phyloP scores from a whole-genome alignment of 75 land plant genomes.

The Chamaecyparis obtusa region DNA sequence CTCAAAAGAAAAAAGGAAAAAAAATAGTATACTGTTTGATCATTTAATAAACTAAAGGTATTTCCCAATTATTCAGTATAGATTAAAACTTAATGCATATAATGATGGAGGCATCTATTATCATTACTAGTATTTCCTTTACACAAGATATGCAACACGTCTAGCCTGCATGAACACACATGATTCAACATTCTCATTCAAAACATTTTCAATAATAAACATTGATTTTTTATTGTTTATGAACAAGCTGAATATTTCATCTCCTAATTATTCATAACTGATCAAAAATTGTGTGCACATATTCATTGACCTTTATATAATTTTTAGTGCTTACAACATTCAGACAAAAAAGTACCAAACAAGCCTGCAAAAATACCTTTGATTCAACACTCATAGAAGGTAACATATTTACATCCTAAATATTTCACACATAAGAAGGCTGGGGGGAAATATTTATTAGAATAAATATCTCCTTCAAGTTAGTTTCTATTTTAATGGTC shows the following conservation, averaged over 20 bases:
- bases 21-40: not conserved
- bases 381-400: not conserved
- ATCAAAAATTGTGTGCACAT: not conserved
- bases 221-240: too few species aligned
- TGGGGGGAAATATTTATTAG: not conserved
- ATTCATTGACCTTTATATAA: not conserved
- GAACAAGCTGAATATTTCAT: not conserved
- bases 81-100: not conserved
- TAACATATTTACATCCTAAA: not conserved
- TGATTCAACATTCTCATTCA: not conserved
- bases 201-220: too few species aligned
- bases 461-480: too few species aligned
- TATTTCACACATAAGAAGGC: not conserved
- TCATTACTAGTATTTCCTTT: not conserved
- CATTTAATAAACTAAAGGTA: too few species aligned
- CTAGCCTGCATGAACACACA: not conserved
- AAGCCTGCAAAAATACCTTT: not conserved
- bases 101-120: not conserved
- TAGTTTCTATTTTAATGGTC: too few species aligned
- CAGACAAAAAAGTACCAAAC: not conserved
- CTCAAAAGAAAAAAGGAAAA: not conserved
- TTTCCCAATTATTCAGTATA: not conserved
- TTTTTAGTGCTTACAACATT: not conserved
- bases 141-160: not conserved
- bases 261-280: not conserved